A percentile compares a stretch with the other conserved stretches of the same genome.
These are phyloP conservation scores for Colletotrichum sublineola DNA, from an alignment of 2,329 filamentous ascomycete species.

Conservation along the genomic window DNA sequence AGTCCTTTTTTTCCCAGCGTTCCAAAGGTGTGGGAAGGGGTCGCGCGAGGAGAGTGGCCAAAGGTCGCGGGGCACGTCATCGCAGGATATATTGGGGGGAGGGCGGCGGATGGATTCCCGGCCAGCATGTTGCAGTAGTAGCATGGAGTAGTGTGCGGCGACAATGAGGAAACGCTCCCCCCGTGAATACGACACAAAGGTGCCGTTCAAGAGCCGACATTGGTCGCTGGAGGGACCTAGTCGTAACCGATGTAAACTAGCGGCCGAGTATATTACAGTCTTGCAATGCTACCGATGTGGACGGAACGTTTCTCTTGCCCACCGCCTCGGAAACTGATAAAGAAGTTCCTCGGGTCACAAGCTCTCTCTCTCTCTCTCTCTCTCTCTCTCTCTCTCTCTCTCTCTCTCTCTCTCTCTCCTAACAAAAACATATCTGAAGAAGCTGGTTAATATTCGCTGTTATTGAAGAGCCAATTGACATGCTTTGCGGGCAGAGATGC, in stretches of 20 bases:
- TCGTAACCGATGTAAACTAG: background rate
- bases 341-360: background rate
- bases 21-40: background rate
- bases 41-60: background rate
- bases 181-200: background rate
- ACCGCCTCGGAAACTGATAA: background rate
- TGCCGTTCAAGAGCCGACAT: background rate
- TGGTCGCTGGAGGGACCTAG: background rate
- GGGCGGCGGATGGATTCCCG: background rate
- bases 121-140: background rate
- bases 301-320: slow-evolving; percentile 17
- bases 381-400: too few relatives aligned
- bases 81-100: slow-evolving; percentile 13
- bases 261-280: background rate
- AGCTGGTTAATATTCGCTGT: background rate
- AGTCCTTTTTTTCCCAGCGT: background rate
- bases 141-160: background rate
- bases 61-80: slow-evolving; percentile 32
- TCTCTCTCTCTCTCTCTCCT: too few relatives aligned
- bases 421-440: background rate
- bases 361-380: too few relatives aligned
- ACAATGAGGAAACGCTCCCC: background rate
- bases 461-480: slow-evolving; percentile 15
- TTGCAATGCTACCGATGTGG: background rate
- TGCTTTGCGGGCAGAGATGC: background rate